Evolutionary conservation across 2,329 filamentous ascomycete genomes (phyloP).

Genomic region (Thelonectria rubi): DNA sequence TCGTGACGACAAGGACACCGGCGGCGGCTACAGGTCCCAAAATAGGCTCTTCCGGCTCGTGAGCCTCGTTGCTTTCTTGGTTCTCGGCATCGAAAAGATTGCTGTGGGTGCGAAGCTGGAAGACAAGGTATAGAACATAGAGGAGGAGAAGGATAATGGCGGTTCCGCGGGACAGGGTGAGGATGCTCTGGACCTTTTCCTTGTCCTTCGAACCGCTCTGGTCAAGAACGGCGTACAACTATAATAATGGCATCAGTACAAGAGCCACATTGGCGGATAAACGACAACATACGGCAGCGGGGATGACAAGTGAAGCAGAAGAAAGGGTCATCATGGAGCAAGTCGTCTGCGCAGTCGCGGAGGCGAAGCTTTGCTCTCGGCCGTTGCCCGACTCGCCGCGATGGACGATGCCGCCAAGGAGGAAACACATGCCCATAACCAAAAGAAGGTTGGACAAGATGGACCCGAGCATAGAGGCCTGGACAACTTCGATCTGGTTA

Average conservation of each 20-base stretch:
- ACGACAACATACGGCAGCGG: conserved; percentile 65
- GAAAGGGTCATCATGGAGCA: conserved; percentile 79
- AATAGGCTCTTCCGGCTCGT: conserved; percentile 56
- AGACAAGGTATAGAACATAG: conserved; percentile 80
- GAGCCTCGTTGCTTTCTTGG: conserved; percentile 53
- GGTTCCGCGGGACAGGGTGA: conserved; percentile 78
- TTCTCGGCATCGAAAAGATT: conserved; percentile 72
- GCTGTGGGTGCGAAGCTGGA: conserved; percentile 80
- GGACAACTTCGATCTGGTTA: conserved; percentile 93
- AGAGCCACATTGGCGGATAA: not conserved
- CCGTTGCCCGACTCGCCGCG: conserved; percentile 64
- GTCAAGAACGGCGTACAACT: conserved; percentile 74
- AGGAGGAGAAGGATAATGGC: conserved; percentile 78
- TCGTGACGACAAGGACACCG: conserved; percentile 74
- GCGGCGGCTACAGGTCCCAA: conserved; percentile 72
- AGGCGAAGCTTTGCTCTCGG: conserved; percentile 76
- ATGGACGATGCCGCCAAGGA: conserved; percentile 76
- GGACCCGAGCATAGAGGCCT: conserved; percentile 95
- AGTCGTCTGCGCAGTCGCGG: conserved; percentile 80
- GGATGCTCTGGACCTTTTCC: conserved; percentile 64
- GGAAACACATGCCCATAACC: conserved; percentile 83
- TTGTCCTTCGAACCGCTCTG: conserved; percentile 53
- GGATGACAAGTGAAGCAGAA: conserved; percentile 81
- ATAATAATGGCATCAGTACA: conserved; percentile 29
- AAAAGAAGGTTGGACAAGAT: conserved; percentile 95